Evolutionary conservation across 768 basidiomycete genomes (phyloP).

Genomic region (Coprinopsis strossmayeri): DNA sequence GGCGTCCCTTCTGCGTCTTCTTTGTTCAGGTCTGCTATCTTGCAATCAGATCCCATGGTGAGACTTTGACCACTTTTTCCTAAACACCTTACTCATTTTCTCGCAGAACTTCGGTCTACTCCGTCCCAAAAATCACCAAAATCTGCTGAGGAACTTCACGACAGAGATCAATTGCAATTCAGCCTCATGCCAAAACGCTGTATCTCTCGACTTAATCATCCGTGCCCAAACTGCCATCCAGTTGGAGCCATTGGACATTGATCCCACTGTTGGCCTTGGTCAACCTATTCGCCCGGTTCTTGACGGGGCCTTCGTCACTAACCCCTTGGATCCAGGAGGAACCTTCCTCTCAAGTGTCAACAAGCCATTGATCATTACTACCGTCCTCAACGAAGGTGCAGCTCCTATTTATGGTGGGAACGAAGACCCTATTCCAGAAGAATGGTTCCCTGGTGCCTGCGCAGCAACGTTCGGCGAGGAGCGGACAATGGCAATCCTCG

Average conservation of each 20-base stretch:
- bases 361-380: conserved; percentile 69
- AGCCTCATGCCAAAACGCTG: conserved; percentile 40
- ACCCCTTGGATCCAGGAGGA: conserved; percentile 54
- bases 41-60: conserved; percentile 88
- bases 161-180: conserved; percentile 38
- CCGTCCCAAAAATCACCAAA: conserved; percentile 42
- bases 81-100: conserved; percentile 5
- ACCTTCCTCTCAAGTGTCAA: conserved; percentile 46
- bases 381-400: conserved; percentile 67
- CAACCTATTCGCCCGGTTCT: conserved; percentile 62
- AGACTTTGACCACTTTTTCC: conserved; percentile 12
- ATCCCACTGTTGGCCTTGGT: conserved; percentile 44
- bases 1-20: conserved; percentile 63
- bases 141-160: conserved; percentile 49
- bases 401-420: conserved; percentile 47
- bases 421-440: conserved; percentile 29
- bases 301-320: conserved; percentile 65
- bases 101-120: conserved; percentile 69
- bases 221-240: conserved; percentile 42
- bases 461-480: conserved; percentile 37
- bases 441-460: conserved; percentile 32
- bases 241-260: conserved; percentile 33
- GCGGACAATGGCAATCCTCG: conserved; percentile 36
- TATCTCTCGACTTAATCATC: conserved; percentile 49
- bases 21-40: conserved; percentile 70